These are phyloP conservation scores for Aspergillus arachidicola DNA, from an alignment of 2,329 filamentous ascomycete species.

Conservation along the genomic window DNA sequence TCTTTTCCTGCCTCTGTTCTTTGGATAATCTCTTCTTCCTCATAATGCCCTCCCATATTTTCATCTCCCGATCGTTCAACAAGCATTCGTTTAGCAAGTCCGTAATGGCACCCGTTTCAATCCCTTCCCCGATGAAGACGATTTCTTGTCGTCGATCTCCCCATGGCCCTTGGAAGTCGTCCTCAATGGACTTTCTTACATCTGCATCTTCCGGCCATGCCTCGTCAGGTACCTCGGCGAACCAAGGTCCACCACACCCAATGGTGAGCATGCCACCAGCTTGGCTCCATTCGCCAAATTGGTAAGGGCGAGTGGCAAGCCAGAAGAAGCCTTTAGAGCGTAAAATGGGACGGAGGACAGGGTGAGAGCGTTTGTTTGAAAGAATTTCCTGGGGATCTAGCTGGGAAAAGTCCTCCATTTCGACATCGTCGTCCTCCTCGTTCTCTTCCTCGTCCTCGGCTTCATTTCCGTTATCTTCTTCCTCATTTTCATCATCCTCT, in stretches of 20 bases:
- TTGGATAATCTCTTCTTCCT: slow-evolving; percentile 35
- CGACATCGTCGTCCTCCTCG: slow-evolving; percentile 25
- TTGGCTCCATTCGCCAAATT: slow-evolving; percentile 50
- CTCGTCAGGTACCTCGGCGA: slow-evolving; percentile 59
- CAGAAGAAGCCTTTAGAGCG: slow-evolving; percentile 51
- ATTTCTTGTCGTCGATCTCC: slow-evolving; percentile 72
- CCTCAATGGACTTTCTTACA: slow-evolving; percentile 50
- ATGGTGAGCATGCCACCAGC: slow-evolving; percentile 49
- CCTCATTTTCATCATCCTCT: slow-evolving; percentile 22
- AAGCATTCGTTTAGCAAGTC: slow-evolving; percentile 62
- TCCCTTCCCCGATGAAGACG: slow-evolving; percentile 71
- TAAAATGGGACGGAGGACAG: slow-evolving; percentile 41
- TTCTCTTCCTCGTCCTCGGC: slow-evolving; percentile 27
- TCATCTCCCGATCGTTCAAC: slow-evolving; percentile 62
- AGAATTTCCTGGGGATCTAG: slow-evolving; percentile 37
- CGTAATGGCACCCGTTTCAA: slow-evolving; percentile 58
- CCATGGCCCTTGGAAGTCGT: slow-evolving; percentile 59
- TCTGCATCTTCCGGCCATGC: slow-evolving; percentile 55
- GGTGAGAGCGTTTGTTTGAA: slow-evolving; percentile 42
- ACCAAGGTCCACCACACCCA: slow-evolving; percentile 53
- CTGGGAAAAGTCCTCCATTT: slow-evolving; percentile 35
- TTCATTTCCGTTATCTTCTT: slow-evolving; percentile 27
- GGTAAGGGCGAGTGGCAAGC: slow-evolving; percentile 44
- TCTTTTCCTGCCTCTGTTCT: slow-evolving; percentile 48
- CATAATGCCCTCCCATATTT: slow-evolving; percentile 59